phyloP scores from a whole-genome alignment of 2,329 filamentous ascomycete genomes.

The Aspergillus ochraceoroseus region DNA sequence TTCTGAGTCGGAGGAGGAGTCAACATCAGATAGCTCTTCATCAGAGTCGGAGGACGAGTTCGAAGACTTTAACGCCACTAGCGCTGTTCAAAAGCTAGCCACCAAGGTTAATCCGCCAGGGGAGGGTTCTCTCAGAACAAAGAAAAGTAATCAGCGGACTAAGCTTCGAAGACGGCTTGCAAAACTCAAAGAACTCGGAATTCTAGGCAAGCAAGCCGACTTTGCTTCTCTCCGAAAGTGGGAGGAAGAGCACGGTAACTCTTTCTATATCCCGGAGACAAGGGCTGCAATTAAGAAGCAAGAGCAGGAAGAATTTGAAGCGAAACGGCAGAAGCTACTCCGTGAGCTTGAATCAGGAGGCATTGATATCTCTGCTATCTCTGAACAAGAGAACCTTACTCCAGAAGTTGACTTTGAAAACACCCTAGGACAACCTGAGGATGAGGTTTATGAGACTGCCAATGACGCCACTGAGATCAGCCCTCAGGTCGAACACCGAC shows the following conservation, averaged over 20 bases:
- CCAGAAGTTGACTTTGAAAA: conserved; percentile 15
- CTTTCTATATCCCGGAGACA: conserved; percentile 22
- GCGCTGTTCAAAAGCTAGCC: conserved; percentile 6
- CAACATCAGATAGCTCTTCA: conserved; percentile 38
- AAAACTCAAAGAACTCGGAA: conserved; percentile 51
- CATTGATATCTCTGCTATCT: conserved; percentile 43
- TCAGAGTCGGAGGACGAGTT: conserved; percentile 28
- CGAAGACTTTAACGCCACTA: conserved; percentile 20
- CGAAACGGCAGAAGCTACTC: conserved; percentile 49
- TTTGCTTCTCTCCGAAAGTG: conserved; percentile 46
- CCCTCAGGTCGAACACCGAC: conserved; percentile 29
- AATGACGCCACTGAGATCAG: conserved; percentile 15
- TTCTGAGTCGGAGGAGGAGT: conserved; percentile 20
- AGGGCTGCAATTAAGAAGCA: conserved; percentile 18
- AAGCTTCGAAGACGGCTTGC: conserved; percentile 48
- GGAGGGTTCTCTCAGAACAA: conserved; percentile 49
- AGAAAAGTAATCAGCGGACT: conserved; percentile 53
- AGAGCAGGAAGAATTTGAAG: conserved; percentile 47
- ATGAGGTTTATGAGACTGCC: conserved; percentile 12
- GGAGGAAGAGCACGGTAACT: conserved; percentile 28
- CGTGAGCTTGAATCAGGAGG: conserved; percentile 51
- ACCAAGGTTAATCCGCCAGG: conserved; percentile 41
- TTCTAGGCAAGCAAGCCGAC: conserved; percentile 50
- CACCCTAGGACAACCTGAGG: conserved; percentile 5
- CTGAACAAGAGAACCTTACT: conserved; percentile 31